Percentiles rank a stretch among this genome's conserved stretches.
These are phyloP conservation scores for Trichoderma sp. DNA, from an alignment of 2,329 filamentous ascomycete genomes.

Conservation along the genomic window DNA sequence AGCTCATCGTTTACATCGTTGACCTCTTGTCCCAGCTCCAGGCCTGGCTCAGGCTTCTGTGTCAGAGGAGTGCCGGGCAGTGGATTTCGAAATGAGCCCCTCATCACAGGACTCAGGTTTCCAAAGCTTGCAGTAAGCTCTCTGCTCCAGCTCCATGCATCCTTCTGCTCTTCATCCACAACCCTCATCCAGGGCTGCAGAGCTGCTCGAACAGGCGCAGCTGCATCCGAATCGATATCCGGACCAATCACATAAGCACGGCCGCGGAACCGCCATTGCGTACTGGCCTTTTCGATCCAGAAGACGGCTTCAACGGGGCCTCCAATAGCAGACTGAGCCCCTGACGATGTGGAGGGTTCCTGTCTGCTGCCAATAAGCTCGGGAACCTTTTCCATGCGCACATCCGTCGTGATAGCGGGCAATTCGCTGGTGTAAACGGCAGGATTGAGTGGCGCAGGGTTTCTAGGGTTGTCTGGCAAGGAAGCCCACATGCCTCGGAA, in stretches of 20 bases:
- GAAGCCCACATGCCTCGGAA: constrained; percentile 81
- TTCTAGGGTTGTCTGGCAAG: constrained; percentile 69
- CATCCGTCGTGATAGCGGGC: constrained; percentile 81
- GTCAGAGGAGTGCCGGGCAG: constrained; percentile 61
- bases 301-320: constrained; percentile 78
- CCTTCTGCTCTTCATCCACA: background rate
- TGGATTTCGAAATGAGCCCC: constrained; percentile 72
- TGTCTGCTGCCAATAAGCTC: constrained; percentile 61
- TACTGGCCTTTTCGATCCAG: constrained; percentile 68
- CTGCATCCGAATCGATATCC: constrained; percentile 54
- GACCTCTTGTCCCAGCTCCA: constrained; percentile 61
- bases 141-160: constrained; percentile 70
- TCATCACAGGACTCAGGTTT: constrained; percentile 77
- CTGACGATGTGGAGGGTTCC: background rate
- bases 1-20: constrained; percentile 66
- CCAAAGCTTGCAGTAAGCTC: constrained; percentile 89
- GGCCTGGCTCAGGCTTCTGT: constrained; percentile 43
- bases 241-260: constrained; percentile 70
- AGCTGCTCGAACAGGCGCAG: constrained; percentile 54
- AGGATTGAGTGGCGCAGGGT: constrained; percentile 70
- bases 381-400: constrained; percentile 76
- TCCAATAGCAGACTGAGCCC: constrained; percentile 56
- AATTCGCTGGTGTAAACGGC: constrained; percentile 69
- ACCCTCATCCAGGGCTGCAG: constrained; percentile 61
- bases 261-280: constrained; percentile 84